These are phyloP conservation scores for Talaromyces sp. DNA, from an alignment of 2,329 filamentous ascomycete species.

Conservation along the genomic window DNA sequence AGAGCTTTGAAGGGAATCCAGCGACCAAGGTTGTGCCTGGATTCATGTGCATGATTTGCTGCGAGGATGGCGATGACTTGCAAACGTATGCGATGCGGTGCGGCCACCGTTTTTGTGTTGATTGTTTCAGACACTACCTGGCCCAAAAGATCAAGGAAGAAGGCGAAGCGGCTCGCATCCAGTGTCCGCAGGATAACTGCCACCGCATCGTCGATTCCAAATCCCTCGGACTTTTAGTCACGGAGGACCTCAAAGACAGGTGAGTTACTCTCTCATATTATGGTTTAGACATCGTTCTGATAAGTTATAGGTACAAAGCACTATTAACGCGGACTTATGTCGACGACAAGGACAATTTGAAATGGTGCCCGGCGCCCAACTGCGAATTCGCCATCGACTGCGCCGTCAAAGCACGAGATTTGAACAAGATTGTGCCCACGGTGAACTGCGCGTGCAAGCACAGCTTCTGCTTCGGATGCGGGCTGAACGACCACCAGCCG, in stretches of 20 bases:
- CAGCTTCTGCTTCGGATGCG: conserved; percentile 93
- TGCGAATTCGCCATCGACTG: conserved; percentile 92
- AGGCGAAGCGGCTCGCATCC: conserved; percentile 88
- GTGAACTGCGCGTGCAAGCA: conserved; percentile 81
- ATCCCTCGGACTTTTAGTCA: conserved; percentile 72
- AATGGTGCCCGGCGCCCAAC: conserved; percentile 98
- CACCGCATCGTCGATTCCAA: conserved; percentile 86
- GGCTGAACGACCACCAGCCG: conserved; percentile 83
- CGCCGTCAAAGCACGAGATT: conserved; percentile 76
- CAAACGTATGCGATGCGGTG: conserved; percentile 92
- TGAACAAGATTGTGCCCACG: conserved; percentile 80
- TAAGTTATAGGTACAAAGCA: conserved; percentile 64
- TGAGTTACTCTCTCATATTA: conserved; percentile 24
- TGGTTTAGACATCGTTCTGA: conserved; percentile 11
- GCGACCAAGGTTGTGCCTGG: conserved; percentile 66
- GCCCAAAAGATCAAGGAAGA: conserved; percentile 91
- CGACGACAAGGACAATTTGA: conserved; percentile 90
- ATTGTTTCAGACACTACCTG: conserved; percentile 89
- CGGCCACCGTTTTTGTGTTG: conserved; percentile 84
- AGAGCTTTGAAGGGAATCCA: conserved; percentile 56
- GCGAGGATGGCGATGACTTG: conserved; percentile 73
- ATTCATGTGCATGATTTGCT: conserved; percentile 94
- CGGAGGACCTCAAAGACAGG: conserved; percentile 52
- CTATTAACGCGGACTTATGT: conserved; percentile 92
- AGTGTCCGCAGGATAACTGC: conserved; percentile 85